Base-by-base conservation (phyloP, 345 rosid species). In the Boechera divaricarpa region DNA sequence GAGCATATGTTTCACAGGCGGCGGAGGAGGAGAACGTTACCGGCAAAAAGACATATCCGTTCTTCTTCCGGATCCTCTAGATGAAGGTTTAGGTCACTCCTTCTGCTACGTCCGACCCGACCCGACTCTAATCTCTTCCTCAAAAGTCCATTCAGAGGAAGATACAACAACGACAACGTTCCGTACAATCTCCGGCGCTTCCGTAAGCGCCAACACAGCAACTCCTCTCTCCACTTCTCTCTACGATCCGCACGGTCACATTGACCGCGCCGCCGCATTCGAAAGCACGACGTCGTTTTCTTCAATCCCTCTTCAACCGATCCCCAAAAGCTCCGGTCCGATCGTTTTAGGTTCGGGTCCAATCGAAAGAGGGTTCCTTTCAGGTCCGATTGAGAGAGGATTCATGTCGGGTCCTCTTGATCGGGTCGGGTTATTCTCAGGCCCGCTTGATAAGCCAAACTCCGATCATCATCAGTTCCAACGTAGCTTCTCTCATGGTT, bases 151-250 rank as follows among this genome's bases (percentile, higher is more conserved):
- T 73, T 91, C 97, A 11, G 90, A 86, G 10, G 94, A 88, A 51
- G 82, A 86, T 9, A 24, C 31, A 4, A 52, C 13, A 45, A 70
- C 93, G 52, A 88, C 93, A 11, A 85, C 87, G 48, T 93, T 89
- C 86, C 88, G 92, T 16, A 70, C 98, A 45, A 93, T 93, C 58
- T 89, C 98, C 57, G 98, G 97, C n/a, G 96, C 98, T 7, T 93
- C 98, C 6, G 86, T 93, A 5, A 93, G 98, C 61, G 98, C 98
- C 75, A 93, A 93, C 83, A 83, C 98, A 0, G 86, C 95, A 2
- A 93, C 98, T 5, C 97, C 89, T n/a, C 94, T 85, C 13, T 93
- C 98, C 2, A 93, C 98, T 0, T 84, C 98, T 18, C 69, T 91
- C 7, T 36, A 85, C 53, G 96, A 93, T 64, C 77, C 90, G 15